A percentile compares a stretch with the other conserved stretches of the same genome.
phyloP scores from a whole-genome alignment of 108 stramenopile genomes.

The Skeletonema grethae region DNA sequence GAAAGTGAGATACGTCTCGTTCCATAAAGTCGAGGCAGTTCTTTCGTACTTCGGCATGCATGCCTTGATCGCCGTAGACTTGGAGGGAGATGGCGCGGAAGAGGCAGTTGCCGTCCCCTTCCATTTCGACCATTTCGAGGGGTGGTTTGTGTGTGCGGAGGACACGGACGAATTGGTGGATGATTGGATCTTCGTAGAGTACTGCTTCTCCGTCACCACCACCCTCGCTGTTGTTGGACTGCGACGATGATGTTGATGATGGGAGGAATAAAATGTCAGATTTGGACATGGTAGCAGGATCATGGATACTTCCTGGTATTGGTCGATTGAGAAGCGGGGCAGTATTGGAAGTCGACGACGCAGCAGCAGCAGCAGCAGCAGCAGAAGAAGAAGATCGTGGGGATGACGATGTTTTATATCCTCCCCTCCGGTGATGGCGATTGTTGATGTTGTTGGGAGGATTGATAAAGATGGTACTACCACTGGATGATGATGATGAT shows the following conservation, averaged over 20 bases:
- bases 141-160: conserved; percentile 24
- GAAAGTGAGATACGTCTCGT: conserved; percentile 65
- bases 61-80: conserved; percentile 90
- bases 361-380: background rate
- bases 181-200: background rate
- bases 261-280: background rate
- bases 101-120: conserved; percentile 97
- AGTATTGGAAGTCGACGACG: background rate
- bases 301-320: conserved; percentile 6
- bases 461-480: conserved; percentile 2
- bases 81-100: conserved; percentile 95
- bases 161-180: conserved; percentile 9
- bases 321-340: conserved; percentile 14
- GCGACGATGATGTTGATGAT: background rate
- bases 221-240: background rate
- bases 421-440: background rate
- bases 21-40: conserved; percentile 94
- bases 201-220: background rate
- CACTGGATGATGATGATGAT: background rate
- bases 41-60: conserved; percentile 83
- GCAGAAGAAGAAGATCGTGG: background rate
- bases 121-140: conserved; percentile 71
- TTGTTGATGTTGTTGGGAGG: background rate
- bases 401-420: conserved; percentile 3
- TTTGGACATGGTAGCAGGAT: conserved; percentile 22